Evolutionary conservation across 2,329 filamentous ascomycete species (phyloP), one percentile per base, ranked within the genome.

Genomic region (Claviceps quebecensis): DNA sequence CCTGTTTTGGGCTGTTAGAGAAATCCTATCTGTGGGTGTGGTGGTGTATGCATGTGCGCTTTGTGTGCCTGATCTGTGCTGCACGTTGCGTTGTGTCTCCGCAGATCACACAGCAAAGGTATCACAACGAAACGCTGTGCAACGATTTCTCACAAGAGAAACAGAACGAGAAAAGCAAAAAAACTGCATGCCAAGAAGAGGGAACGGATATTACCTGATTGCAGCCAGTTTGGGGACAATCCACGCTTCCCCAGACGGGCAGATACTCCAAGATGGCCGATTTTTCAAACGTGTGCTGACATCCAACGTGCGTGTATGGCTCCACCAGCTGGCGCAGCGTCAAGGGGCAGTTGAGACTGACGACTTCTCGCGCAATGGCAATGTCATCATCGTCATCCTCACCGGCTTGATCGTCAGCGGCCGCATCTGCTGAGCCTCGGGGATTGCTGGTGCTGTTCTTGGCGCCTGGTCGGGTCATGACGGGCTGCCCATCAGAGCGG

Each of bases 261-360:
- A 82, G 44, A 54, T 70, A 70, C n/a, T 79, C 74, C 23, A 77
- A 52, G 40, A 90, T 82, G 0, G 79, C 78, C 1, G 63, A 60
- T 63, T 78, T 83, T 61, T 90, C 83, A 61, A 87, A 90, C 0
- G 77, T 81, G 63, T 90, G 86, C 51, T 77, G 80, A 69, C 86
- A 90, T 56, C 78, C 77, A 14, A 62, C 68, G 58, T 78, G 86
- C 51, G 77, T 85, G 59, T 78, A 80, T 0, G 86, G 86, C 49
- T 87, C 75, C 43, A 71, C 68, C 69, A 87, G 81, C 45, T 76
- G 70, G 49, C 71, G 70, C 56, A 88, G 69, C 0, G 84, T 84
- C 19, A 90, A 64, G 0, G 84, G 84, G 59, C 86, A 90, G 58
- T 78, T 82, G 36, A 83, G 77, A 63, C 78, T 84, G 49, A 81